phyloP scores from a whole-genome alignment of 148 eudicot species.

The Persicaria tinctoria region DNA sequence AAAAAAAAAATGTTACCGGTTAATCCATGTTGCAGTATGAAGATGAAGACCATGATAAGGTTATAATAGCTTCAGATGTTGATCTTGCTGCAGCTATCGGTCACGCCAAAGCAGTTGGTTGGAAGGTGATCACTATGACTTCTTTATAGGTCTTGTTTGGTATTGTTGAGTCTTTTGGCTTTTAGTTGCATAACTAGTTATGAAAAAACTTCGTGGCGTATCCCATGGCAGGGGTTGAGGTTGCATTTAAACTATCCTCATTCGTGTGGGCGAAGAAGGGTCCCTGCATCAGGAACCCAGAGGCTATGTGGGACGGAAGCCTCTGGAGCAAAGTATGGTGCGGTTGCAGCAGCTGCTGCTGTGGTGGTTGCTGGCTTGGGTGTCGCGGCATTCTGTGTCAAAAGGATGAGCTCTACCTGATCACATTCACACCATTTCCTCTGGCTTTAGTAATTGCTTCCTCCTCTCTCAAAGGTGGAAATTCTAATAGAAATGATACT shows the following conservation, averaged over 20 bases:
- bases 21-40: conserved; percentile 54
- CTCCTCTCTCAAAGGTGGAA: too few species aligned
- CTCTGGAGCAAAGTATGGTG: conserved; percentile 60
- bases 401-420: neutral
- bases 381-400: conserved; percentile 30
- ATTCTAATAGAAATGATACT: too few species aligned
- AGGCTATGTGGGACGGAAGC: conserved; percentile 59
- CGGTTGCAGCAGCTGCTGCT: conserved; percentile 80
- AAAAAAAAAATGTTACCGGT: neutral
- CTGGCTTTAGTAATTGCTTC: neutral
- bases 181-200: too few species aligned
- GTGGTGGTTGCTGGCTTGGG: conserved; percentile 69
- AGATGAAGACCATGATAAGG: conserved; percentile 84
- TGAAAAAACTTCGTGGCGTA: too few species aligned
- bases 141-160: neutral
- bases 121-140: conserved; percentile 57
- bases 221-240: conserved; percentile 49
- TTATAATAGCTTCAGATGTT: conserved; percentile 65
- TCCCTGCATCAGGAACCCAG: conserved; percentile 31
- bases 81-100: conserved; percentile 92
- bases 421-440: neutral
- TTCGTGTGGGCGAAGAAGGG: conserved; percentile 32
- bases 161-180: neutral
- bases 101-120: conserved; percentile 70
- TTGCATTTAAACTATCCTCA: conserved; percentile 65